Conservation (phyloP, 305 asterid species). For the Fraxinus albicans region DNA sequence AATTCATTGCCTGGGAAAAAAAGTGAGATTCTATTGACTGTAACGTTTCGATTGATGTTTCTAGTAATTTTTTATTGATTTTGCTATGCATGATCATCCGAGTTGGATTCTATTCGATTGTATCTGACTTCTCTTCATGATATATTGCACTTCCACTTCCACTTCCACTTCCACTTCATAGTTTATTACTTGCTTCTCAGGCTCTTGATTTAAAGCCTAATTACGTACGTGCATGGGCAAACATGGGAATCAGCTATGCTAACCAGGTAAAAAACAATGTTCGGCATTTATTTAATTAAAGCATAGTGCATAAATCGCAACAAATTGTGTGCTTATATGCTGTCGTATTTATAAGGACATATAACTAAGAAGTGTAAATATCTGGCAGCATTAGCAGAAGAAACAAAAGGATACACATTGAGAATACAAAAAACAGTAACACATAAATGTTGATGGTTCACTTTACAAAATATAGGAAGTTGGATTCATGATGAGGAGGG, state of each 20-base stretch:
- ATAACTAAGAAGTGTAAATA: background rate
- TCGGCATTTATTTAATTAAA: slow-evolving; percentile 9
- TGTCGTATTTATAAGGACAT: background rate
- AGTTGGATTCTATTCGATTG: background rate
- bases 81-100: background rate
- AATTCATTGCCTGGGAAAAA: background rate
- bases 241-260: slow-evolving; percentile 99
- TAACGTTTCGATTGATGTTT: background rate
- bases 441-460: slow-evolving; percentile 2
- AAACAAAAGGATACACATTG: background rate
- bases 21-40: background rate
- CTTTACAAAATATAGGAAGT: background rate
- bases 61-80: background rate
- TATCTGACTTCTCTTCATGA: slow-evolving; percentile 12
- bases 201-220: slow-evolving; percentile 97
- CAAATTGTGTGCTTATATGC: slow-evolving; percentile 4
- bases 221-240: slow-evolving; percentile 99
- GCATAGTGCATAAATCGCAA: background rate
- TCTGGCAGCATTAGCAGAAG: slow-evolving; percentile 10
- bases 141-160: background rate
- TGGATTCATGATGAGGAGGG: slow-evolving; percentile 9
- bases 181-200: slow-evolving; percentile 44
- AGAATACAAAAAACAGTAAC: background rate
- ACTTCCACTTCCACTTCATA: slow-evolving; percentile 10
- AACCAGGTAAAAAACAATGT: slow-evolving; percentile 68